Base-by-base conservation (phyloP, 2,329 filamentous ascomycete species). In the Penicillium aurantiogriseum region DNA sequence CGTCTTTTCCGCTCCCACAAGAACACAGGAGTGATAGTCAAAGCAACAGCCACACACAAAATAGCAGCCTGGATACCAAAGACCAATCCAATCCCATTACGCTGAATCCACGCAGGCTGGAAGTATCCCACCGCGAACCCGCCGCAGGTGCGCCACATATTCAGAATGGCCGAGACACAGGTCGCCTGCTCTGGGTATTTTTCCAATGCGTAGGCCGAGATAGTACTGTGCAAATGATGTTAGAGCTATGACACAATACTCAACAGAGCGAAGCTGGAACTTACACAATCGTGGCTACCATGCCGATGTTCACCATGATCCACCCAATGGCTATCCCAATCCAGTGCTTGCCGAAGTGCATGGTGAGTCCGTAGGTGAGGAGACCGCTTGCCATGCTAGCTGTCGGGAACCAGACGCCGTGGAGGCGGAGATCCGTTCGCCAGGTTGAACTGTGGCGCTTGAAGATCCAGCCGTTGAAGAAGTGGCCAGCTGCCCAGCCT, bases 131-230 rank as follows among this genome's bases (percentile, higher is more conserved):
- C 72, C 0, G 70, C 66, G 36, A 75, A 75, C 1, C 74, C 74
- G n/a, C 74, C 72, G 11, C 69, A 69, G 4, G 72, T 75, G 7
- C 74, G 70, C 73, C 74, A 75, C 63, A 74, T 71, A 54, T 76
- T 76, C 49, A 76, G 63, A 27, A 74, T 75, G 2, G 71, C 71
- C 1, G 68, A 69, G 35, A 75, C 73, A 5, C 65, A 61, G 2
- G 74, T 72, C 2, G 74, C 61, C 42, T 74, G 68, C 3, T 64
- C 57, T 5, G 73, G 74, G 51, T 73, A 75, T 46, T 71, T 74
- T 27, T 76, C 74, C 3, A 76, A 66, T 1, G 64, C 67, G 57
- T 72, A 75, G 17, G 73, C 67, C 0, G 72, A 74, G n/a, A 76
- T 72, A 4, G 72, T 67, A 9, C 67, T 71, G 31, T 42, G 2